Evolutionary conservation across 2,329 filamentous ascomycete species (phyloP), one percentile per base, ranked within the genome.

Genomic region (Exserohilum rostratum): DNA sequence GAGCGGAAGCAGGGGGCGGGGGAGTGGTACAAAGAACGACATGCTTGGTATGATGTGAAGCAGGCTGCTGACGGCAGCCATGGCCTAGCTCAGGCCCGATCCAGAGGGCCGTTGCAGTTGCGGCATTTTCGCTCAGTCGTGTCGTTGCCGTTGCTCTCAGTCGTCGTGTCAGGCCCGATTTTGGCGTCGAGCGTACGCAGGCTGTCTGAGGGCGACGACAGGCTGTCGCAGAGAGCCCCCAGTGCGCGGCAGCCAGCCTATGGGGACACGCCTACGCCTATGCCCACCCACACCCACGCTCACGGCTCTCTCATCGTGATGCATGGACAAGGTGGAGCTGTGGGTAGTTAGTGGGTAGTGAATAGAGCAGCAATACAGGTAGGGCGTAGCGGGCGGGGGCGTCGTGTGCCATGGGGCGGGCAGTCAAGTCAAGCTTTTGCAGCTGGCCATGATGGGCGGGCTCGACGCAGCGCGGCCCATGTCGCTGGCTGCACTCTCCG

Each of bases 91-190:
- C 44, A 50, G 51, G 42, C 54, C 55, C 44, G 33, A 20, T 48
- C 22, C 39, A 50, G 33, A 48, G 33, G 33, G 17, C 6, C 20
- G 35, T n/a, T n/a, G 31, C 25, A 29, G 35, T 25, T 55, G 52
- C 64, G 64, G 62, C 53, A 64, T 66, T 65, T 66, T 61, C 40
- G 38, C 42, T 40, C 44, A 38, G 29, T 20, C 17, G 6, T 17
- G 6, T 35, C 15, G 34, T 17, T 35, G 29, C 17, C 35, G 25
- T 20, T 42, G 29, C 29, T 17, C 27, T 47, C 43, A n/a, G n/a
- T 18, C 34, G 29, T 37, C 29, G 20, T 30, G 45, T 44, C 52
- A 17, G 25, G 38, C 12, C 22, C 7, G 22, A 11, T 6, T 17
- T 42, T 7, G 12, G 18, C 38, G 20, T 42, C 13, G 6, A 34